A percentile compares a stretch with the other conserved stretches of the same genome.
Evolutionary conservation across 345 rosid species (phyloP).

Genomic region (Corymbia maculata): DNA sequence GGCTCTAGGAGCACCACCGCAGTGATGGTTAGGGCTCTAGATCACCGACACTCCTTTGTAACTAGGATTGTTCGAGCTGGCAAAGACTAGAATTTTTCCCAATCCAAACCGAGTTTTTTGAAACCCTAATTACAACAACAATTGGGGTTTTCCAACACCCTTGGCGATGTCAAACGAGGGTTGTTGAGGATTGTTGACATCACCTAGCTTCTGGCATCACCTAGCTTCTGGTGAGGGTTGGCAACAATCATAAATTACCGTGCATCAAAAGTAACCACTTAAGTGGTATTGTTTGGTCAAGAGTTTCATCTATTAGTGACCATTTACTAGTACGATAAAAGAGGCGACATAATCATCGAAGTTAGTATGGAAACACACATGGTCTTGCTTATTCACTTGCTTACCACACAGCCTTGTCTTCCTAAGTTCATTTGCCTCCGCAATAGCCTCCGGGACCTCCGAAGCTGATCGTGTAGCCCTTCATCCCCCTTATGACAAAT

Average conservation of each 20-base stretch:
- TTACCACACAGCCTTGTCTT: neutral
- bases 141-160: neutral
- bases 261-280: neutral
- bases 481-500: neutral
- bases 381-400: neutral
- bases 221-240: neutral
- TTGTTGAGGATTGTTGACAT: no score
- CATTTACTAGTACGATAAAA: neutral
- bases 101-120: neutral
- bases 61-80: neutral
- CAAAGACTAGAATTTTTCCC: neutral
- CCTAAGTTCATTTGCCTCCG: neutral
- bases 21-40: neutral
- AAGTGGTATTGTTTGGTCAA: accelerated
- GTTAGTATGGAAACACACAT: neutral
- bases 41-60: neutral
- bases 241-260: neutral
- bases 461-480: neutral
- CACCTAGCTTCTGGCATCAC: no score
- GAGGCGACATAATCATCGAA: neutral
- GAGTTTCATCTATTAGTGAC: accelerated
- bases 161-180: neutral
- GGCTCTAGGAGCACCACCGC: neutral
- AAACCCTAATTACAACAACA: neutral
- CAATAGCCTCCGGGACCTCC: neutral